Base-by-base conservation (phyloP, 139 green algal genomes). In the Haematococcus sp. region DNA sequence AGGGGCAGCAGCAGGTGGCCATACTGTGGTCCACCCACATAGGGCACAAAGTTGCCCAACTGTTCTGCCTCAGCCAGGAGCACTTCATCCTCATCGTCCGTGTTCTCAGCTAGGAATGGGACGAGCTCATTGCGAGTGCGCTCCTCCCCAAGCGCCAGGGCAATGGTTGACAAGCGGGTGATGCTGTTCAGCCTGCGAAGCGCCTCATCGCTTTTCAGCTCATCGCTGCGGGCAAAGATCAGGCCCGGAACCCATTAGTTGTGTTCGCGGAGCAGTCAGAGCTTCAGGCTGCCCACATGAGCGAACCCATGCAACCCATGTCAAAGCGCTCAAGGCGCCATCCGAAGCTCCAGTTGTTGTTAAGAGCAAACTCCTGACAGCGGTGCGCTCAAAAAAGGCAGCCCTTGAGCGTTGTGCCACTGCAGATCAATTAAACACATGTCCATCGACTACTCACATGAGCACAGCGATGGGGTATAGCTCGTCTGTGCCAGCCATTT, bases 51-150 rank as follows among this genome's bases (percentile, higher is more conserved):
- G 63, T 90, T 88, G 22, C 91, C 95, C n/a, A 99, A 86, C 86
- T 99, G 93, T 71, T 98, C 95, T 19, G 96, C 94, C 82, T 98
- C 88, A 0, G 93, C 94, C 44, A 99, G 83, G 33, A 99, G 84
- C n/a, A 99, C 89, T 73, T 99, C 95, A 61, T 98, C 96, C 70
- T 99, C 96, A 55, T 99, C 96, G 74, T 99, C 96, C 30, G 89
- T 94, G 77, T 87, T 96, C 40, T 99, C 96, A 0, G 81, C 90
- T 23, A 99, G 74, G 83, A 99, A 99, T 0, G 96, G 96, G n/a
- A 99, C 89, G 11, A 99, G 88, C 87, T 99, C 96, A 15, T 88
- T 88, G 7, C 95, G 86, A 11, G 94, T 98, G 27, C 95, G 81
- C 61, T 97, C 92, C 81, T 97, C 93, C 9, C 96, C 96, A 20